Base-by-base conservation (phyloP, 108 stramenopile species). In the Conticribra weissflogii region DNA sequence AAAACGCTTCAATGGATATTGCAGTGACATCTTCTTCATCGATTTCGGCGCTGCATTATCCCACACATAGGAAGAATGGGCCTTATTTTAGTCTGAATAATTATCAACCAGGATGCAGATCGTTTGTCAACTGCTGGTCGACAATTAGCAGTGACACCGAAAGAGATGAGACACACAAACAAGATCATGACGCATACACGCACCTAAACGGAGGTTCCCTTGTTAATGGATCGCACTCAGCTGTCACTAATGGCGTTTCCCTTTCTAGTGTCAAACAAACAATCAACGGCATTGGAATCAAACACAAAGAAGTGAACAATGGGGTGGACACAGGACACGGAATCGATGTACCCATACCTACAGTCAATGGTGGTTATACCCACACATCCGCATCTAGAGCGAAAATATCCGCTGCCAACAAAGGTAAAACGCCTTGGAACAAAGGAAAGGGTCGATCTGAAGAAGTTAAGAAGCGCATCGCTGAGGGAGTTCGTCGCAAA, bases 351-450 rank as follows among this genome's bases (percentile, higher is more conserved):
- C 82, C 88, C 18, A 23, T 24, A 29, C 88, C 86, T 21, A 93
- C 92, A 27, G 86, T 19, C 29, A 89, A 86, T 71, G 92, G 92
- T 24, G 92, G 92, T 1, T 93, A 68, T 54, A 62, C 85, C 8
- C 92, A 93, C 72, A 93, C 92, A 0, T 65, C 57, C 21, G 83
- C 88, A 14, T 86, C 85, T 49, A 71, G 72, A 36, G 88, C 90
- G 25, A 94, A 94, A 78, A 94, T 94, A 62, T 85, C 86, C 1
- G 87, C 87, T 1, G 93, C 93, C 69, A 94, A 94, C 75, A 89
- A 88, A 66, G 93, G 93, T 14, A 94, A 88, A 71, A 82, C 78
- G 21, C 93, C 93, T 3, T 94, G 93, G 93, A 94, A 94, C 72
- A 94, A 91, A 66, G 93, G 93, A 12, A 82, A 85, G 68, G 14